phyloP scores from a whole-genome alignment of 345 rosid genomes.

The Bruguiera sexangula region DNA sequence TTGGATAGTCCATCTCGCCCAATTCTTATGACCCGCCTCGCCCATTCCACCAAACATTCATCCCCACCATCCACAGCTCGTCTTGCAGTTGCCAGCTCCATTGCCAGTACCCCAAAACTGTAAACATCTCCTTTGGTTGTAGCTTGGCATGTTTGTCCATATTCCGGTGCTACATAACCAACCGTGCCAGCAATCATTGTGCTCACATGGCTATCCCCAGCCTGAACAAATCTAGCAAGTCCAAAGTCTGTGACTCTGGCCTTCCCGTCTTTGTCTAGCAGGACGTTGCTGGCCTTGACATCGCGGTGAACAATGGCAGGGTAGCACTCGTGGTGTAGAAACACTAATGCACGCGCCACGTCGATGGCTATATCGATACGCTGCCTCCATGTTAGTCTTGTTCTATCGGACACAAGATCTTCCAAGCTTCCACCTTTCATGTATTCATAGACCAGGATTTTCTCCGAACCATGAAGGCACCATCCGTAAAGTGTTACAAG shows the following conservation, averaged over 20 bases:
- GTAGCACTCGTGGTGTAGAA: conserved; percentile 90
- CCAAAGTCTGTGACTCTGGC: conserved; percentile 91
- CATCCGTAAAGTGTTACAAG: conserved; percentile 89
- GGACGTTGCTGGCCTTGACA: conserved; percentile 90
- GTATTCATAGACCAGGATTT: conserved; percentile 78
- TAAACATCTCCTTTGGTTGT: conserved; percentile 95
- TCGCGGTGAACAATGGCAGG: conserved; percentile 89
- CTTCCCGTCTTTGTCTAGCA: conserved; percentile 59
- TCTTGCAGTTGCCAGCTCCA: conserved; percentile 90
- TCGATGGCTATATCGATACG: conserved; percentile 65
- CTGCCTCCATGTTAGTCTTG: conserved; percentile 54
- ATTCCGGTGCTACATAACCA: conserved; percentile 94
- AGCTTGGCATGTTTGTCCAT: conserved; percentile 91
- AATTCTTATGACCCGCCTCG: conserved; percentile 51
- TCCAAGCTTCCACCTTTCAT: conserved; percentile 90
- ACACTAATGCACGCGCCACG: conserved; percentile 67
- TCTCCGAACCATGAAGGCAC: conserved; percentile 76
- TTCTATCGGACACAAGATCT: conserved; percentile 60
- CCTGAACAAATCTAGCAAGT: conserved; percentile 68
- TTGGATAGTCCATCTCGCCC: conserved; percentile 20
- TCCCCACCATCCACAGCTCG: conserved; percentile 90
- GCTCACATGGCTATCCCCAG: conserved; percentile 83
- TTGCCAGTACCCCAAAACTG: conserved; percentile 74
- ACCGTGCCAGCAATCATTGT: conserved; percentile 87
- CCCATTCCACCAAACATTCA: conserved; percentile 92